Evolutionary conservation across 176 grass and related monocot genomes (phyloP).

Genomic region (Paspalum notatum): DNA sequence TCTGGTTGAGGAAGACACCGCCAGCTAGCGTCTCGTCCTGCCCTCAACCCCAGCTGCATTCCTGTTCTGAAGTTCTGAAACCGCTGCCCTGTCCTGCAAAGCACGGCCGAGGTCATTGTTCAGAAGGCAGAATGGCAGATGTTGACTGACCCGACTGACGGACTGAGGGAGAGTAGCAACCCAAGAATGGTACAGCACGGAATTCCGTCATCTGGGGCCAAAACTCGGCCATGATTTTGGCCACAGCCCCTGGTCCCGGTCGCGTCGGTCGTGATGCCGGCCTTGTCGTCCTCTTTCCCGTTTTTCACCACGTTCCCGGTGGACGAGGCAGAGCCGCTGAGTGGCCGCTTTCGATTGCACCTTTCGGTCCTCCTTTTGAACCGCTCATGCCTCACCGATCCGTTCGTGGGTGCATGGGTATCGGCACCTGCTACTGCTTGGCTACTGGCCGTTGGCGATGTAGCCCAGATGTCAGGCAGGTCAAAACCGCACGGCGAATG

Average conservation of each 20-base stretch:
- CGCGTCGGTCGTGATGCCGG: not conserved
- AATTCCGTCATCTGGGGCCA: not conserved
- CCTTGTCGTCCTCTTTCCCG: not conserved
- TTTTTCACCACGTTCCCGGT: not conserved
- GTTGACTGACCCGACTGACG: conserved; percentile 8
- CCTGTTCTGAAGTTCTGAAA: too few species aligned
- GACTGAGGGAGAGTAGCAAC: too few species aligned
- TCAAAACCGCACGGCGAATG: conserved; percentile 30
- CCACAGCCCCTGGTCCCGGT: not conserved
- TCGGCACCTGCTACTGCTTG: not conserved
- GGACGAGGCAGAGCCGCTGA: not conserved
- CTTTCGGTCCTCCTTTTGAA: conserved; percentile 5
- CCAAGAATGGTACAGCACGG: not conserved
- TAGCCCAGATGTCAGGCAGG: conserved; percentile 24
- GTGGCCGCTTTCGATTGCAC: conserved; percentile 27
- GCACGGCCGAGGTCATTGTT: not conserved
- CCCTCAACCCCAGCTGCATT: too few species aligned
- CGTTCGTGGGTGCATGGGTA: conserved; percentile 4
- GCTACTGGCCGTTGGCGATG: conserved; percentile 42
- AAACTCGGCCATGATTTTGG: too few species aligned
- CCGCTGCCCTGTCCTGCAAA: not conserved
- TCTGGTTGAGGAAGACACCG: too few species aligned
- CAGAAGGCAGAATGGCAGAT: conserved; percentile 21
- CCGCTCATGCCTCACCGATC: not conserved
- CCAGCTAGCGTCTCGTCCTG: too few species aligned